A percentile compares a stretch with the other conserved stretches of the same genome.
Conservation (phyloP, 176 grass and related monocot species). For the Oryza coarctata region DNA sequence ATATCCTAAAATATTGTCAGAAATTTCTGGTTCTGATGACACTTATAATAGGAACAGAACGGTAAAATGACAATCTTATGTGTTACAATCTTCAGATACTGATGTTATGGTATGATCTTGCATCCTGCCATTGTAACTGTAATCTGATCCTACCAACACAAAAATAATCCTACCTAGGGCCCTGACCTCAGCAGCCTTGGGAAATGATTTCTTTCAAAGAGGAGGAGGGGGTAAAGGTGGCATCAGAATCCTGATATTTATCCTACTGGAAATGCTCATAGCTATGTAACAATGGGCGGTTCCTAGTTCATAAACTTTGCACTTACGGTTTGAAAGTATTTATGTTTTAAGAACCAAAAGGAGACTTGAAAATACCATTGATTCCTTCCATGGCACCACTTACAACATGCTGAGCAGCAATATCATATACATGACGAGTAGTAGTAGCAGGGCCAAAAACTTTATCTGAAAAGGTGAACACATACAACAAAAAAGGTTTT, state of each 20-base stretch:
- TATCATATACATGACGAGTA: conserved; percentile 87
- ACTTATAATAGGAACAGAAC: neutral
- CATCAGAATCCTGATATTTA: neutral
- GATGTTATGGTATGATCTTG: neutral
- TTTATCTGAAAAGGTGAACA: conserved; percentile 62
- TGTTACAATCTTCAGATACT: neutral
- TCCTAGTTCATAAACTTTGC: conserved; percentile 5
- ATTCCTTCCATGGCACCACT: conserved; percentile 98
- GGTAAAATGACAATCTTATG: neutral
- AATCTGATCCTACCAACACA: neutral
- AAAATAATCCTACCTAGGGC: neutral
- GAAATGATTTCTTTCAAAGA: neutral
- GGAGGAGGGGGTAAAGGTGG: neutral
- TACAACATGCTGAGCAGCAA: conserved; percentile 92
- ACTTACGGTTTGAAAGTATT: conserved; percentile 16
- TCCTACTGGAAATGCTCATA: conserved; percentile 8
- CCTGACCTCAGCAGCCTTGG: neutral
- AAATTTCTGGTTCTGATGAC: neutral
- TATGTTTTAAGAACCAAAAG: conserved; percentile 15
- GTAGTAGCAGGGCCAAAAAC: conserved; percentile 97
- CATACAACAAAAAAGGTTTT: conserved; percentile 11
- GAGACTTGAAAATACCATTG: conserved; percentile 63
- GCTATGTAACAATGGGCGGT: neutral
- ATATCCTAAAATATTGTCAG: neutral
- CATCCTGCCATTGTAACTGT: neutral